phyloP scores from a whole-genome alignment of 2,329 filamentous ascomycete species.

The Ophiostoma ulmi region DNA sequence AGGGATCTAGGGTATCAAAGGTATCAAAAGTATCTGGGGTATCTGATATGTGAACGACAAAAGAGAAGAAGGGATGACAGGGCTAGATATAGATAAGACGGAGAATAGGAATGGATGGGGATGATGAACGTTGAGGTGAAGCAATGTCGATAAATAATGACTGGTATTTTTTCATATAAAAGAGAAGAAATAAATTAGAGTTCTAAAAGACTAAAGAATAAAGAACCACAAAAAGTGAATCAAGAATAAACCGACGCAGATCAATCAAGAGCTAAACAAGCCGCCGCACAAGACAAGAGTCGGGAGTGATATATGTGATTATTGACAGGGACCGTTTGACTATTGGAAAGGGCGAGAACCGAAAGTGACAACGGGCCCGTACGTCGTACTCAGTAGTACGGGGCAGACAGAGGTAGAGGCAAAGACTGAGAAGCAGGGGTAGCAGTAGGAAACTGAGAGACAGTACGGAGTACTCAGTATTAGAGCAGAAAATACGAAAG shows the following conservation, averaged over 20 bases:
- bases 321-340: constrained; percentile 7
- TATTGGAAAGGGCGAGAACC: not conserved
- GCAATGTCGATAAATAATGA: not conserved
- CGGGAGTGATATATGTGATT: not conserved
- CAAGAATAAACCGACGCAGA: constrained; percentile 6
- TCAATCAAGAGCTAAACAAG: not conserved
- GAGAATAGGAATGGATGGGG: constrained; percentile 7
- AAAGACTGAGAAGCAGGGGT: not conserved
- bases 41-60: constrained; percentile 4
- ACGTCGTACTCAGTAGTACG: not conserved
- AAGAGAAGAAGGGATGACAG: constrained; percentile 6
- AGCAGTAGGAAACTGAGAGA: too few relatives aligned
- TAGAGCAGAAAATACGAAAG: not conserved
- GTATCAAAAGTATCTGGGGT: not conserved
- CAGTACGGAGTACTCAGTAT: not conserved
- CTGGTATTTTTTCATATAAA: not conserved
- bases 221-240: not conserved
- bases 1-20: not conserved
- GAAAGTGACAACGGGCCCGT: constrained; percentile 3
- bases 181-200: not conserved
- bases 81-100: constrained; percentile 11
- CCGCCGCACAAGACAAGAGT: constrained; percentile 8
- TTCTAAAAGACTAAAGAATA: not conserved
- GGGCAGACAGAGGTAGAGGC: not conserved
- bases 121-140: constrained; percentile 8